Conservation (phyloP, 768 basidiomycete species). For the Cystobasidium ongulense region DNA sequence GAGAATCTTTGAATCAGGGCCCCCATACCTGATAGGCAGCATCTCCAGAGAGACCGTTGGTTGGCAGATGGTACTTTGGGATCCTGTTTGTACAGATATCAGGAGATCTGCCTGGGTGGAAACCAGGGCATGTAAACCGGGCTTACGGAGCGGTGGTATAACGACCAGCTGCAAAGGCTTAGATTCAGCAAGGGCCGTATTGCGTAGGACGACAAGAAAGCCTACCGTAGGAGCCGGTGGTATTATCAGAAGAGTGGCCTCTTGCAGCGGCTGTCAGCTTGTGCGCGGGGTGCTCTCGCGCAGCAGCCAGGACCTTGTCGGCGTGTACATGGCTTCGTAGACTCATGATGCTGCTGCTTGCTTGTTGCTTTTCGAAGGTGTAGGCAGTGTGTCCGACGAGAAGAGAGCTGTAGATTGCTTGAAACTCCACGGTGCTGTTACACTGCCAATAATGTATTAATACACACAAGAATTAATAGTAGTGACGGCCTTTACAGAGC, state of each 20-base stretch:
- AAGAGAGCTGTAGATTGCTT: background rate
- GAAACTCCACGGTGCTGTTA: background rate
- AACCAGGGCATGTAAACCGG: background rate
- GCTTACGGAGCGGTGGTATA: slow-evolving; percentile 13
- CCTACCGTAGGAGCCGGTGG: slow-evolving; percentile 3
- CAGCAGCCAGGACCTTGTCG: background rate
- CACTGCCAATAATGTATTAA: background rate
- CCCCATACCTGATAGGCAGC: slow-evolving; percentile 51
- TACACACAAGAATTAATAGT: too few relatives aligned
- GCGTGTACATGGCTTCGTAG: background rate
- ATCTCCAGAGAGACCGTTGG: slow-evolving; percentile 56
- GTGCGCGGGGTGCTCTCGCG: slow-evolving; percentile 6
- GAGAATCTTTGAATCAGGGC: background rate
- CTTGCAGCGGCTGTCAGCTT: background rate
- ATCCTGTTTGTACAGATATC: slow-evolving; percentile 42
- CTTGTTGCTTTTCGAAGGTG: background rate
- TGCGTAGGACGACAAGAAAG: background rate
- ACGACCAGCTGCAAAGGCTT: background rate
- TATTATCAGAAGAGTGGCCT: background rate
- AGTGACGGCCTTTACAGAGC: background rate
- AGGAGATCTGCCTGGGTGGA: background rate
- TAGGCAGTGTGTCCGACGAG: background rate
- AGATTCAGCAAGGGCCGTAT: background rate
- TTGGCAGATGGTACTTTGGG: slow-evolving; percentile 61
- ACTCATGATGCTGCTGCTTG: background rate